Base-by-base conservation (phyloP, 2,329 filamentous ascomycete species). In the Fonsecaea erecta region DNA sequence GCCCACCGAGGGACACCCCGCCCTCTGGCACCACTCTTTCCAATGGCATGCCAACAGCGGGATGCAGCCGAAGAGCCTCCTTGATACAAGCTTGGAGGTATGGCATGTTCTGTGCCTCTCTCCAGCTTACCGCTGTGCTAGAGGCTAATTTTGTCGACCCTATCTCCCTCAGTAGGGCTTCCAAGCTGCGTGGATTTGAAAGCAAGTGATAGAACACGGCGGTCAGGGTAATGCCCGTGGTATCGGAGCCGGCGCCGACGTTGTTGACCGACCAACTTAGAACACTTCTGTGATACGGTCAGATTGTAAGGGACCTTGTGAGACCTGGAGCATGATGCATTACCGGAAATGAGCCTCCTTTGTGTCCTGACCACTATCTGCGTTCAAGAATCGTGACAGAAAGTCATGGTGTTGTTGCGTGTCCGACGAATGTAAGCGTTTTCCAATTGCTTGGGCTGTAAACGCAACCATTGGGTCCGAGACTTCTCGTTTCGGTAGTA, bases 381-480 rank as follows among this genome's bases (percentile, higher is more conserved):
- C 52, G 30, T 56, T 64, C 7, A 32, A 53, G 12, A n/a, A n/a
- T n/a, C n/a, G n/a, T n/a, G n/a, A n/a, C n/a, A n/a, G n/a, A n/a
- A n/a, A n/a, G n/a, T n/a, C n/a, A n/a, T n/a, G n/a, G n/a, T n/a
- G n/a, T n/a, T n/a, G n/a, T n/a, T n/a, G n/a, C n/a, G n/a, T n/a
- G n/a, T n/a, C n/a, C n/a, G n/a, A n/a, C n/a, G n/a, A n/a, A n/a
- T n/a, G n/a, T n/a, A n/a, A n/a, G n/a, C n/a, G 74, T 90, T 88
- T 26, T 83, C 83, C 78, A 90, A 88, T 63, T 88, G 86, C 3
- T 83, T 85, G 61, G 86, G 82, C n/a, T 0, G 90, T 90, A 73
- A 93, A 93, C 18, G 81, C 81, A 7, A 89, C 90, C 0, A 91
- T 88, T 1, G 90, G 88, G 73, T 91, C 90, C 8, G 89, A 87